These are phyloP conservation scores for Talaromyces nanjingensis DNA, from an alignment of 495 filamentous ascomycete genomes.

Conservation along the genomic window DNA sequence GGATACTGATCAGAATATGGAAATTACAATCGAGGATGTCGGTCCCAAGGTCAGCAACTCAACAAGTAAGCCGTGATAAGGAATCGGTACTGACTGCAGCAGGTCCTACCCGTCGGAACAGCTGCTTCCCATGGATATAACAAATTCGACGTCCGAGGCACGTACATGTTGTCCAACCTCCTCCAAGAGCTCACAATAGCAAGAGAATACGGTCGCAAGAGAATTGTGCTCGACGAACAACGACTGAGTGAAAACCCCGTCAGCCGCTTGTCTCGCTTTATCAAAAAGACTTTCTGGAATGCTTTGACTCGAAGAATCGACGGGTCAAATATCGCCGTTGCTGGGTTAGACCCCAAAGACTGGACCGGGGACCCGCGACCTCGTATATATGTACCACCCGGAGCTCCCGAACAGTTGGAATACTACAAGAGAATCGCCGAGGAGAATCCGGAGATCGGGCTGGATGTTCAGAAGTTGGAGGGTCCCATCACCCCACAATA, in stretches of 20 bases:
- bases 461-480: conserved; percentile 78
- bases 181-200: conserved; percentile 90
- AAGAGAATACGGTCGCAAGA: conserved; percentile 73
- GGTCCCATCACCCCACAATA: conserved; percentile 66
- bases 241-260: conserved; percentile 90
- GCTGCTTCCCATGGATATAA: conserved; percentile 81
- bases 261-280: conserved; percentile 73
- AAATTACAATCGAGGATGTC: conserved; percentile 93
- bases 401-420: conserved; percentile 76
- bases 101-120: conserved; percentile 76
- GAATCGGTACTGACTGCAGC: conserved; percentile 5
- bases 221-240: conserved; percentile 80
- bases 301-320: conserved; percentile 84
- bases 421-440: conserved; percentile 76
- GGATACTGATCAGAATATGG: conserved; percentile 84
- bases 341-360: conserved; percentile 82
- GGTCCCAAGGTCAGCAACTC: conserved; percentile 72
- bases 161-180: conserved; percentile 92
- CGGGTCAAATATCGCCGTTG: conserved; percentile 75
- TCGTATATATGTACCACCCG: conserved; percentile 85
- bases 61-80: neutral
- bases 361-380: conserved; percentile 82
- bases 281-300: conserved; percentile 84
- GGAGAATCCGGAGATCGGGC: conserved; percentile 67
- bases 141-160: conserved; percentile 79